Conservation (phyloP, 805 yeast species). For the Barnettozyma salicaria region DNA sequence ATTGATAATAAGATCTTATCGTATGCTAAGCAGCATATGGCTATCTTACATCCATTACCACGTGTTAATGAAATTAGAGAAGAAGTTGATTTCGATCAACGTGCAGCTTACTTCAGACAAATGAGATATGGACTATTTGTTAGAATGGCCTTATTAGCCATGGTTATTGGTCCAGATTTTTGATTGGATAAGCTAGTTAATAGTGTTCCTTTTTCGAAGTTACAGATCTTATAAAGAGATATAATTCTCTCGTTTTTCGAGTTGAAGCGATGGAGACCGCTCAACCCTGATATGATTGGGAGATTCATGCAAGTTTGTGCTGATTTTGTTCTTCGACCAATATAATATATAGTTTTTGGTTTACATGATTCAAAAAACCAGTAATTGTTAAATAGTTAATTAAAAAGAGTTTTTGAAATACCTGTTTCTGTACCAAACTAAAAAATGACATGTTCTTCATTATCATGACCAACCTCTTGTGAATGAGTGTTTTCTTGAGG, state of each 20-base stretch:
- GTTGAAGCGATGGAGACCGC: no score
- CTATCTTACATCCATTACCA: conserved; percentile 98
- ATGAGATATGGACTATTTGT: conserved; percentile 98
- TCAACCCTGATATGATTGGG: no score
- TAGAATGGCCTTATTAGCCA: conserved; percentile 96
- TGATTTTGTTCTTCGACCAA: no score
- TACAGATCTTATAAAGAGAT: no score
- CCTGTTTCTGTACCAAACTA: no score
- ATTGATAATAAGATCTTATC: conserved; percentile 88
- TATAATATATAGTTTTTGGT: no score
- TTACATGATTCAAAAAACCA: no score
- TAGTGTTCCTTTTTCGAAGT: no score
- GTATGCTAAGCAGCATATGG: conserved; percentile 96
- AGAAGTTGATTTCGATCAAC: conserved; percentile 98
- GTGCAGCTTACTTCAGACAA: conserved; percentile 99
- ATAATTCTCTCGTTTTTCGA: no score
- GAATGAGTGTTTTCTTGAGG: not conserved
- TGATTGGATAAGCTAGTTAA: conserved; percentile 29
- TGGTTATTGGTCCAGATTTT: conserved; percentile 94
- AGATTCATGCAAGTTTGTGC: no score
- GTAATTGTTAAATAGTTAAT: no score
- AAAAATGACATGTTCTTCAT: conserved; percentile 5
- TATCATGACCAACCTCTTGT: not conserved
- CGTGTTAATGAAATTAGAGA: conserved; percentile 94
- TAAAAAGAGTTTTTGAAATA: no score